phyloP scores from a whole-genome alignment of 2,329 filamentous ascomycete species.

The Pezicula carpinea region DNA sequence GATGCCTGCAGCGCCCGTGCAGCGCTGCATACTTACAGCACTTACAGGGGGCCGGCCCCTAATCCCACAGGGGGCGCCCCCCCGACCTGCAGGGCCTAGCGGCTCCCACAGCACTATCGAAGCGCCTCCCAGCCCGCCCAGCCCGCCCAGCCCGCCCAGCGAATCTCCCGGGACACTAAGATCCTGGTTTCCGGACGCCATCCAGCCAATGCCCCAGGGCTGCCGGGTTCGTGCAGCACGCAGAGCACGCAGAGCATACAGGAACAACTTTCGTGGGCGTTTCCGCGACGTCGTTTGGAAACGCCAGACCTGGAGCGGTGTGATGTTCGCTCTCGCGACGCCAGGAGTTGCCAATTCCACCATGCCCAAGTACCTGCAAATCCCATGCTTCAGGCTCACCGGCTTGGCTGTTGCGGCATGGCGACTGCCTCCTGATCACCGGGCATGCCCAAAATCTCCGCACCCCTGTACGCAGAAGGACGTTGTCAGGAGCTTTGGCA shows the following conservation, averaged over 20 bases:
- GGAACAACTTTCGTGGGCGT: constrained; percentile 7
- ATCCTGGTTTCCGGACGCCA: neutral
- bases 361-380: too few relatives aligned
- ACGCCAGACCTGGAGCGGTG: constrained; percentile 12
- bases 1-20: constrained; percentile 12
- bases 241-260: constrained; percentile 1
- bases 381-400: too few relatives aligned
- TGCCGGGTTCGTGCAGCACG: neutral
- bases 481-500: too few relatives aligned
- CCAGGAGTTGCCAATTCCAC: neutral
- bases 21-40: constrained; percentile 12
- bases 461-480: too few relatives aligned
- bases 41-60: neutral
- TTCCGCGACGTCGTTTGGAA: neutral
- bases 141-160: too few relatives aligned
- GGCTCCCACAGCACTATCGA: neutral
- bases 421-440: too few relatives aligned
- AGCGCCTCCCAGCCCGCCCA: too few relatives aligned
- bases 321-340: constrained; percentile 3
- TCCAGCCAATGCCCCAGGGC: constrained; percentile 5
- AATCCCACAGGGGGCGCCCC: neutral
- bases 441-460: too few relatives aligned
- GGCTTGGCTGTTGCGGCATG: too few relatives aligned
- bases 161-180: too few relatives aligned
- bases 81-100: neutral